phyloP scores from a whole-genome alignment of 805 yeast genomes.

The Cyberlindnera euphorbiae region DNA sequence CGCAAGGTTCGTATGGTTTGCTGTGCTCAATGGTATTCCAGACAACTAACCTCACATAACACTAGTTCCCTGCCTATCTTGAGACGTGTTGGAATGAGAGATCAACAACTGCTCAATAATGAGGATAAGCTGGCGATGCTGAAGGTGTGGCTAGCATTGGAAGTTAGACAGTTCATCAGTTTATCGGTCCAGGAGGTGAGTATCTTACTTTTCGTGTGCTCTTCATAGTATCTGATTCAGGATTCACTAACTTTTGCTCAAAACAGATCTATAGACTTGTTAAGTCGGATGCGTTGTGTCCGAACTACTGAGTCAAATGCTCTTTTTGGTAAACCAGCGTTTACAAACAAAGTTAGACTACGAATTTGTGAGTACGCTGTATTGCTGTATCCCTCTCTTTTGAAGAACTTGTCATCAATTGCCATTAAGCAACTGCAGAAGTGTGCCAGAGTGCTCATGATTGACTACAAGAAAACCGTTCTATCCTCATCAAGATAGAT shows the following conservation, averaged over 20 bases:
- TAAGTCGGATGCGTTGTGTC: slow-evolving; percentile 61
- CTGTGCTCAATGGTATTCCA: slow-evolving; percentile 31
- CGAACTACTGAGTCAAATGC: slow-evolving; percentile 41
- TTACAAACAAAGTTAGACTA: too few species aligned
- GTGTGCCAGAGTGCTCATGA: too few species aligned
- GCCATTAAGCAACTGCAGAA: too few species aligned
- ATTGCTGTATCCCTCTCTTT: too few species aligned
- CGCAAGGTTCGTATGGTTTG: slow-evolving; percentile 81
- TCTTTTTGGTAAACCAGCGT: too few species aligned
- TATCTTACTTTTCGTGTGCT: too few species aligned
- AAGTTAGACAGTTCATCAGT: slow-evolving; percentile 78
- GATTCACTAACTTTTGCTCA: too few species aligned
- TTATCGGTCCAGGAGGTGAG: slow-evolving; percentile 78
- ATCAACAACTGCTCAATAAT: slow-evolving; percentile 54
- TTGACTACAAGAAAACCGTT: too few species aligned
- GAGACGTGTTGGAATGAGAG: slow-evolving; percentile 73
- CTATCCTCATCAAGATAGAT: too few species aligned
- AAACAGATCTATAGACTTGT: slow-evolving; percentile 49
- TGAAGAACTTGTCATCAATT: too few species aligned
- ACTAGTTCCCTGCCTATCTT: slow-evolving; percentile 30
- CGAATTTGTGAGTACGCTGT: too few species aligned
- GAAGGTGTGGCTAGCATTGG: slow-evolving; percentile 87
- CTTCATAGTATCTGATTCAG: too few species aligned
- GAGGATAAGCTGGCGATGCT: slow-evolving; percentile 73
- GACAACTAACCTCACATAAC: slow-evolving; percentile 18